Percentiles rank a stretch among this genome's conserved stretches.
Conservation (phyloP, 495 filamentous ascomycete genomes). For the Chlorociboria aeruginascens region DNA sequence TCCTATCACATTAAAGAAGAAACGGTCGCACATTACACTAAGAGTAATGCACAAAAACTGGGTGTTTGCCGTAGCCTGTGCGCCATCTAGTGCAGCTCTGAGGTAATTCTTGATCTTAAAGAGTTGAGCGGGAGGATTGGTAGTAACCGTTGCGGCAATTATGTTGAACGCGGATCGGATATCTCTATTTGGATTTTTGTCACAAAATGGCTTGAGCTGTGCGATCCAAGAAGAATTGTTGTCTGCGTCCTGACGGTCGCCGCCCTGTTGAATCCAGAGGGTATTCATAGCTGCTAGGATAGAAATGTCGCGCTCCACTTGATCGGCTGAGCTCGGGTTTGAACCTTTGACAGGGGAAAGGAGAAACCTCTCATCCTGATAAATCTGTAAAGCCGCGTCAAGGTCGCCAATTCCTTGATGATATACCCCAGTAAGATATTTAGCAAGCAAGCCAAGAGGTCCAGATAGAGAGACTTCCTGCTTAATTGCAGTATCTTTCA, state of each 20-base stretch:
- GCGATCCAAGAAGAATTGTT: constrained; percentile 44
- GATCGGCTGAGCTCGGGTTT: constrained; percentile 27
- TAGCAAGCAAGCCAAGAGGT: constrained; percentile 29
- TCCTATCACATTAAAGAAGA: constrained; percentile 77
- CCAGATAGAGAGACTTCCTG: constrained; percentile 19
- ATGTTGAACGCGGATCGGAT: constrained; percentile 69
- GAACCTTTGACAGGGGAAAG: constrained; percentile 30
- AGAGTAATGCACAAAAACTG: constrained; percentile 75
- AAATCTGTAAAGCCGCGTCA: constrained; percentile 50
- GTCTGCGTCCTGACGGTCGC: constrained; percentile 34
- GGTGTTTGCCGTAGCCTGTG: constrained; percentile 36
- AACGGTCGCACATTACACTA: constrained; percentile 71
- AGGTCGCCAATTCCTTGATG: constrained; percentile 69
- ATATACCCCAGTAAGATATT: constrained; percentile 66
- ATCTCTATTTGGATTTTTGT: constrained; percentile 53
- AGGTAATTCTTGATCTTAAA: constrained; percentile 68
- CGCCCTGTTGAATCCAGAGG: constrained; percentile 68
- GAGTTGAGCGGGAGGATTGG: constrained; percentile 41
- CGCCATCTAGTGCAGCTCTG: constrained; percentile 40
- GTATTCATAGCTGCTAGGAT: constrained; percentile 73
- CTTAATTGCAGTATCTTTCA: constrained; percentile 22
- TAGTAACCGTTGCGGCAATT: constrained; percentile 55
- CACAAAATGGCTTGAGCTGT: constrained; percentile 54
- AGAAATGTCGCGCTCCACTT: constrained; percentile 55
- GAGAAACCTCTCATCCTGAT: constrained; percentile 44